Percentiles rank a stretch among this genome's conserved stretches.
Evolutionary conservation across 1,284 basidiomycete species (phyloP).

Genomic region (Naganishia albida): DNA sequence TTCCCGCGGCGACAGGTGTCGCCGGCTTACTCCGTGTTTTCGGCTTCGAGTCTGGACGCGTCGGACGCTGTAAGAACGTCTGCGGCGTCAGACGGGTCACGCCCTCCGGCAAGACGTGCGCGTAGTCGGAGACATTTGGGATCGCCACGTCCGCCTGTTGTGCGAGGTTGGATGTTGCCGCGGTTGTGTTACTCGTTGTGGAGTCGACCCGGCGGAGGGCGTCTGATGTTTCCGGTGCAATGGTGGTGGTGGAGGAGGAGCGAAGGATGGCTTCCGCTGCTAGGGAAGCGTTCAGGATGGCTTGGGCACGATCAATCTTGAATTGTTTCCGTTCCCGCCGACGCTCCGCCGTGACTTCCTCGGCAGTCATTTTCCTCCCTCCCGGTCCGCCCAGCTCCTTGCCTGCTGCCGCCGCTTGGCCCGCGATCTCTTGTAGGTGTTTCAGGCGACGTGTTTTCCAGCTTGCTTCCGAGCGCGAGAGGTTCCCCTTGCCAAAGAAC

Average conservation of each 20-base stretch:
- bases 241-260: constrained; percentile 21
- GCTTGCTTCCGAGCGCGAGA: constrained; percentile 90
- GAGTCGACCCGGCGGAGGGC: constrained; percentile 12
- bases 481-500: constrained; percentile 95
- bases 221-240: constrained; percentile 6
- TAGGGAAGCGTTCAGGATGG: constrained; percentile 52
- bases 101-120: constrained; percentile 33
- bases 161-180: neutral
- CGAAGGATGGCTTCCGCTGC: constrained; percentile 53
- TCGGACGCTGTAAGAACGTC: constrained; percentile 52
- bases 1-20: neutral
- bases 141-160: constrained; percentile 17
- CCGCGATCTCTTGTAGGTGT: constrained; percentile 54
- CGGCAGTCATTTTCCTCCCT: constrained; percentile 54
- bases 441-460: constrained; percentile 80
- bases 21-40: constrained; percentile 43
- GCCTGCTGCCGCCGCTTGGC: constrained; percentile 1
- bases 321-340: constrained; percentile 82
- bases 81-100: constrained; percentile 45
- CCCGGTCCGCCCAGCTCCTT: neutral
- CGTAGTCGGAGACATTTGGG: constrained; percentile 26
- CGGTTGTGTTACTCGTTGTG: constrained; percentile 23
- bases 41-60: constrained; percentile 44
- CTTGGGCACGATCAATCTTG: constrained; percentile 73
- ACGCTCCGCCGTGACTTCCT: constrained; percentile 82